A percentile compares a stretch with the other conserved stretches of the same genome.
phyloP scores from a whole-genome alignment of 176 grass and related monocot species.

The Alloteropsis semialata region DNA sequence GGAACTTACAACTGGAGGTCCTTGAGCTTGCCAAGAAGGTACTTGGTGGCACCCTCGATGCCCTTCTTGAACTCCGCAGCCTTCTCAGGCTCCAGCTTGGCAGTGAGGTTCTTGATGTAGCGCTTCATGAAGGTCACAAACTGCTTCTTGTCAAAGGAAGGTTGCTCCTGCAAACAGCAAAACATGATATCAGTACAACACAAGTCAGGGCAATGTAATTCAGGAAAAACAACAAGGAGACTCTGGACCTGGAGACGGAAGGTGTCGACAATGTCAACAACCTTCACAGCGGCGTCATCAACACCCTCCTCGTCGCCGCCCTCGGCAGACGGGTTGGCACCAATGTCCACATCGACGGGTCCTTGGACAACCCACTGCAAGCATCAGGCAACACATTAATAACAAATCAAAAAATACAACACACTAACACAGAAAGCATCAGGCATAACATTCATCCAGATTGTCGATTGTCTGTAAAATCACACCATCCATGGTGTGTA shows the following conservation, averaged over 20 bases:
- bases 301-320: slow-evolving; percentile 77
- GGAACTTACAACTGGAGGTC: slow-evolving; percentile 91
- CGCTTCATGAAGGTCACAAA: slow-evolving; percentile 78
- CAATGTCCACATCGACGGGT: slow-evolving; percentile 70
- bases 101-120: slow-evolving; percentile 68
- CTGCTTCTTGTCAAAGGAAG: slow-evolving; percentile 74
- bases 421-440: neutral
- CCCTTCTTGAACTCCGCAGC: slow-evolving; percentile 66
- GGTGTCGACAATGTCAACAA: slow-evolving; percentile 92
- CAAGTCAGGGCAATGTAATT: neutral
- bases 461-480: neutral
- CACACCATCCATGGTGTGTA: neutral
- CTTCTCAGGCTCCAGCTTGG: slow-evolving; percentile 46
- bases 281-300: slow-evolving; percentile 58
- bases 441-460: neutral
- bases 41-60: slow-evolving; percentile 75
- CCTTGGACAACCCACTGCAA: slow-evolving; percentile 88
- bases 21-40: slow-evolving; percentile 72
- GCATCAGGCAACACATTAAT: neutral
- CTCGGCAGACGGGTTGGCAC: slow-evolving; percentile 91
- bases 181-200: neutral
- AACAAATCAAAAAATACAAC: neutral
- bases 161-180: slow-evolving; percentile 66
- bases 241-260: slow-evolving; percentile 96
- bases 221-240: too few relatives aligned